Conservation (phyloP, 2,329 filamentous ascomycete species). For the Periglandula ipomoeae region DNA sequence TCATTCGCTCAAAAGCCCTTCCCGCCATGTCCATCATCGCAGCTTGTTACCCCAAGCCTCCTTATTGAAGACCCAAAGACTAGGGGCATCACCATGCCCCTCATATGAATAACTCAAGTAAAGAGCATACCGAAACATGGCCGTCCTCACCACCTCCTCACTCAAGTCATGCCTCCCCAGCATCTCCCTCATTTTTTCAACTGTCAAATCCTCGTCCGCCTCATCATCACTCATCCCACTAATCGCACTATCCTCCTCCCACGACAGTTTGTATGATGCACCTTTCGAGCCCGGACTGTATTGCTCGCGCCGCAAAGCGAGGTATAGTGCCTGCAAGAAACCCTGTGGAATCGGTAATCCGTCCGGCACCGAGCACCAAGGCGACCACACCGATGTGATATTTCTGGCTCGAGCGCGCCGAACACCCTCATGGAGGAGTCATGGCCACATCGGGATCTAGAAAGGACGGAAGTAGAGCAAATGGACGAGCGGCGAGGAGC, state of each 20-base stretch:
- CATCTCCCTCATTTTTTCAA: slow-evolving; percentile 6
- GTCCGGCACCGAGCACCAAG: slow-evolving; percentile 22
- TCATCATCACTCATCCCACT: slow-evolving; percentile 6
- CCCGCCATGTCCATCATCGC: background rate
- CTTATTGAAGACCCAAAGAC: slow-evolving; percentile 22
- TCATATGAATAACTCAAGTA: slow-evolving; percentile 24
- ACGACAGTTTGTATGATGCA: no score
- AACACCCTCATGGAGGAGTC: slow-evolving; percentile 15
- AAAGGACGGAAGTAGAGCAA: slow-evolving; percentile 20
- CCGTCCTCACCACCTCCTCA: slow-evolving; percentile 16
- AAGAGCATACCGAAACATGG: slow-evolving; percentile 25
- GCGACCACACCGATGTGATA: slow-evolving; percentile 23
- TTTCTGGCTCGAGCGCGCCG: slow-evolving; percentile 15
- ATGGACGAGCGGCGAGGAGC: slow-evolving; percentile 19
- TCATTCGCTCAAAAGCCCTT: no score
- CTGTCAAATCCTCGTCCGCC: slow-evolving; percentile 11
- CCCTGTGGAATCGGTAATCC: slow-evolving; percentile 20
- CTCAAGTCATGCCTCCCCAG: slow-evolving; percentile 15
- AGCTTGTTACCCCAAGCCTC: slow-evolving; percentile 9
- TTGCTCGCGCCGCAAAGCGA: slow-evolving; percentile 18
- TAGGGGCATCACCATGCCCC: slow-evolving; percentile 17
- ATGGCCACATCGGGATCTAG: slow-evolving; percentile 17
- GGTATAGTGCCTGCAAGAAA: slow-evolving; percentile 23
- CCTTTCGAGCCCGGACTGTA: slow-evolving; percentile 9
- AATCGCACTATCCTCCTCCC: slow-evolving; percentile 8